Evolutionary conservation across 371 early-diverging fungal genomes (phyloP), one percentile per base, ranked within the genome.

Genomic region (Apophysomyces variabilis): DNA sequence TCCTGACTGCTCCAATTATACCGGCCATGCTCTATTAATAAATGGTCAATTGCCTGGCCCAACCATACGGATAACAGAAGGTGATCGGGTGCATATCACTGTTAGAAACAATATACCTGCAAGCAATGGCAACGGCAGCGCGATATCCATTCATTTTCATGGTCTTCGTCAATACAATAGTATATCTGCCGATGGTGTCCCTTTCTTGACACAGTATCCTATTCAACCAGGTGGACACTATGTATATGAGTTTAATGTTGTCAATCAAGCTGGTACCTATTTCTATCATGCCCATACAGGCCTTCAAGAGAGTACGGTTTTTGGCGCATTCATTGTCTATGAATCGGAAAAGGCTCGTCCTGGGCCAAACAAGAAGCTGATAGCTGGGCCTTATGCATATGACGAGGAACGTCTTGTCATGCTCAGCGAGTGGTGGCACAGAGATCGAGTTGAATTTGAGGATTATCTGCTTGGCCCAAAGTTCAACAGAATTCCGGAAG

Each of bases 211-310:
- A 39, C 87, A 89, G 60, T 70, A 80, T 38, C 85, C 89, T 1
- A 87, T 90, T 45, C 77, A 75, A 1, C 80, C 86, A 1, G 84
- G 86, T 7, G 62, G 76, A 57, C 72, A 78, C 16, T 87, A 75
- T 50, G 68, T 80, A 9, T 83, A 88, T 68, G 75, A 85, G 8
- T 87, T 87, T 60, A 61, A 60, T 11, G 71, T 76, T 5, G 58
- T 70, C 14, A 69, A 74, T 18, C 79, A 81, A 61, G 67, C 75
- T 5, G 89, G 89, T 11, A 88, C 87, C n/a, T 87, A 68, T 58
- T 88, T 84, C 66, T 84, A 83, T 45, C 86, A 85, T 68, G 85
- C 77, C 0, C 86, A 86, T 66, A 68, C 73, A 7, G 79, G 79
- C 4, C 26, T 80, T 12, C 70, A 77, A 58, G 78, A 78, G 63